Percentiles rank a stretch among this genome's conserved stretches.
Conservation (phyloP, 768 basidiomycete species). For the Hygrocybe punicea region DNA sequence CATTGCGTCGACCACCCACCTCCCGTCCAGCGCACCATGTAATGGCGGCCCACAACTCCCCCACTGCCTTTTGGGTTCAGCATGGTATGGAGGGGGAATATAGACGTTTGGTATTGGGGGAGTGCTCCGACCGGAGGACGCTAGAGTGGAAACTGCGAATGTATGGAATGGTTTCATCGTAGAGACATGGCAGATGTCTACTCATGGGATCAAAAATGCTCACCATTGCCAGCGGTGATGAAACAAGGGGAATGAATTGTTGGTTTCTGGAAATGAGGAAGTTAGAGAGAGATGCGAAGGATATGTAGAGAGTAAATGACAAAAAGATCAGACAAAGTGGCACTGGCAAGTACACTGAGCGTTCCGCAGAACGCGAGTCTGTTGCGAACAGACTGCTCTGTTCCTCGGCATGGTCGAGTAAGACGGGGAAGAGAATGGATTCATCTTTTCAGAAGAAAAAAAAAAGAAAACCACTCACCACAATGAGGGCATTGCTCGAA, state of each 20-base stretch:
- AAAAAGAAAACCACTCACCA: slow-evolving; percentile 11
- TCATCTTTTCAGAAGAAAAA: slow-evolving; percentile 46
- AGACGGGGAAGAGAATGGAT: slow-evolving; percentile 88
- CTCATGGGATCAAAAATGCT: slow-evolving; percentile 13
- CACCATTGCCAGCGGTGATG: slow-evolving; percentile 15
- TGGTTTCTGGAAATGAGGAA: neutral
- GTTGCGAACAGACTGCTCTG: slow-evolving; percentile 79
- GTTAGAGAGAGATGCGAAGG: slow-evolving; percentile 10
- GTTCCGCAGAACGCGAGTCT: slow-evolving; percentile 56
- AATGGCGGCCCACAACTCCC: slow-evolving; percentile 62
- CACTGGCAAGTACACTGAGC: slow-evolving; percentile 86
- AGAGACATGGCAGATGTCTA: slow-evolving; percentile 18
- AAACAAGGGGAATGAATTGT: neutral
- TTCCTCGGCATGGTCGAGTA: slow-evolving; percentile 86
- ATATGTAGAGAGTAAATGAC: slow-evolving; percentile 7
- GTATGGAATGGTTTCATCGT: slow-evolving; percentile 60
- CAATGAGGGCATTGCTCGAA: neutral
- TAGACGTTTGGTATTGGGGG: slow-evolving; percentile 68
- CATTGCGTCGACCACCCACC: slow-evolving; percentile 70
- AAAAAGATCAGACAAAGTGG: slow-evolving; percentile 71
- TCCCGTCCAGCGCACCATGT: slow-evolving; percentile 66
- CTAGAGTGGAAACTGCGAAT: slow-evolving; percentile 90
- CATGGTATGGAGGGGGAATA: slow-evolving; percentile 60
- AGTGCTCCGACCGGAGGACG: slow-evolving; percentile 64
- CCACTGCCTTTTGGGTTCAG: slow-evolving; percentile 63